Evolutionary conservation across 75 land plant species (phyloP), one percentile per base, ranked within the genome.

Genomic region (Pseudotsuga menziesii): DNA sequence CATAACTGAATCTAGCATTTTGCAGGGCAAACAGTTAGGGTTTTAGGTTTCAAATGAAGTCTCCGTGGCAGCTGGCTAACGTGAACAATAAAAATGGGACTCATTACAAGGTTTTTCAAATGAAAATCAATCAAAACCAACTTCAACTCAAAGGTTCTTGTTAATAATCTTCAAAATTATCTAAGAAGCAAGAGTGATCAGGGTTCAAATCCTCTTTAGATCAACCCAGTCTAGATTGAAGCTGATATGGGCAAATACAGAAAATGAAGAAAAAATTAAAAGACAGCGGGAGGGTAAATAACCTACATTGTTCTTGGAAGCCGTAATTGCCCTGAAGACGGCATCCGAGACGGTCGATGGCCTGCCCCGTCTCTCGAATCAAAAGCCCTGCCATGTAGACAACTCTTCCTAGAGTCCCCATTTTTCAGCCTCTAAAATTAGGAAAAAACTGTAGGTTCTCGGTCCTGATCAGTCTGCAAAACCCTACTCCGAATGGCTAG

Each of bases 301-400:
- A n/a, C 74, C 63, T 80, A 87, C 91, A 66, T 29, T 85, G 86
- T 63, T 87, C 94, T 73, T 83, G 89, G 86, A 83, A 86, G 82
- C 78, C 80, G 79, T 89, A 83, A 60, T 83, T 82, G 61, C 92
- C 94, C 79, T 94, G 98, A 77, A 94, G 83, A 67, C 87, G 89
- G 69, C 77, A 87, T 64, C 98, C 98, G 52, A 94, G 90, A 44
- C 98, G 98, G 82, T 94, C 98, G n/a, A 94, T 62, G 81, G 98
- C 98, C 76, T 94, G 93, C 35, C 98, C 98, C 55, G 95, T 92
- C 80, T 85, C 90, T 3, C 98, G 88, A 61, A 93, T 83, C 92
- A 87, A 93, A 81, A 81, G 85, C 70, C 96, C 98, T 63, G 93
- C 84, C 60, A 87, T 78, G 93, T 92, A 94, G 78, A 94, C 70